Percentiles rank a stretch among this genome's conserved stretches.
Conservation (phyloP, 495 filamentous ascomycete genomes). For the Hypoxylon subgilvum region DNA sequence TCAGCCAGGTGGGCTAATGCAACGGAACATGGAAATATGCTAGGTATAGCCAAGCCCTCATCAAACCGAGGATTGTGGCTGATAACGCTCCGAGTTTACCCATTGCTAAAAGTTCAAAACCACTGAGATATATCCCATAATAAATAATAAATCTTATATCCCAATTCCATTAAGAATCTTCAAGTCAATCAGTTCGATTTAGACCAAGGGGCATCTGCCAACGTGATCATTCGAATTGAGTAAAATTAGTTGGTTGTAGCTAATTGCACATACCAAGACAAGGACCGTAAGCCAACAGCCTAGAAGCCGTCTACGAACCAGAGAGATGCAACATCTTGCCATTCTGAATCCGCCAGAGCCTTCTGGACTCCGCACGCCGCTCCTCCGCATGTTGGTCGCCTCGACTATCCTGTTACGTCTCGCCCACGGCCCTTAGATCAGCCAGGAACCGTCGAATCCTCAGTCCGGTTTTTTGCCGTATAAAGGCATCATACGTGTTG, state of each 20-base stretch:
- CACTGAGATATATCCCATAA: not conserved
- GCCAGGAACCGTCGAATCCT: conserved; percentile 54
- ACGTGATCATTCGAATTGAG: not conserved
- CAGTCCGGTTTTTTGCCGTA: conserved; percentile 53
- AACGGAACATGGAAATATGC: too few relatives aligned
- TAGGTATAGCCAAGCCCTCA: too few relatives aligned
- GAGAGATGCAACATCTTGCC: too few relatives aligned
- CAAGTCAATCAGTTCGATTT: too few relatives aligned
- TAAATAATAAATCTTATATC: too few relatives aligned
- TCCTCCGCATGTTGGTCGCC: conserved; percentile 3
- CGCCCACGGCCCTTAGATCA: conserved; percentile 54
- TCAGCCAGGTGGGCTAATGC: not conserved
- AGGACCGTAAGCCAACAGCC: not conserved
- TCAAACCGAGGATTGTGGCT: not conserved
- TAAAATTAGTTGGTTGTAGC: conserved; percentile 8
- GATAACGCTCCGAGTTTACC: not conserved
- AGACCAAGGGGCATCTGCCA: not conserved
- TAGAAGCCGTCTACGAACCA: too few relatives aligned
- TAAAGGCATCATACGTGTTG: conserved; percentile 50
- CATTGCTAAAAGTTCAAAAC: not conserved
- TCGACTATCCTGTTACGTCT: conserved; percentile 21
- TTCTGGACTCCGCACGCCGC: not conserved
- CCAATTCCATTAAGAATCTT: too few relatives aligned
- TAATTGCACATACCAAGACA: conserved; percentile 13
- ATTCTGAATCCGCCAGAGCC: too few relatives aligned